phyloP scores from a whole-genome alignment of 140 eudicot genomes.

The Bidens hawaiensis region DNA sequence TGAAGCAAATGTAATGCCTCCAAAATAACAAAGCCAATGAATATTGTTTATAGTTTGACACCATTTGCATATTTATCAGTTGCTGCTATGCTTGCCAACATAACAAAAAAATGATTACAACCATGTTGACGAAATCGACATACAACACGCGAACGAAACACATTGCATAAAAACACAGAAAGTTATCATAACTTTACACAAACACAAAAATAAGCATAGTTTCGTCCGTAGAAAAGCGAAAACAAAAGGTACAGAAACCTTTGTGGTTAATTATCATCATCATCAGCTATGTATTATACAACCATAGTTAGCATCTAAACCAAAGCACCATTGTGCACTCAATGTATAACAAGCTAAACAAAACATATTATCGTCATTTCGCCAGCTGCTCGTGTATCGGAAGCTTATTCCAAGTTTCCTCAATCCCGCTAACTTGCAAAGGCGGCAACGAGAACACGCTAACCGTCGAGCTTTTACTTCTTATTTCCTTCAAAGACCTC shows the following conservation, averaged over 20 bases:
- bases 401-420: conserved; percentile 56
- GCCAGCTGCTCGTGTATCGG: conserved; percentile 57
- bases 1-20: no score
- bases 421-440: conserved; percentile 46
- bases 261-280: conserved; percentile 20
- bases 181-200: conserved; percentile 8
- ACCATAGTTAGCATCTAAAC: conserved; percentile 32
- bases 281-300: conserved; percentile 32
- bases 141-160: no score
- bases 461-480: conserved; percentile 63
- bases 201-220: neutral
- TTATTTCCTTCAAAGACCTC: conserved; percentile 50
- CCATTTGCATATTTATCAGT: no score
- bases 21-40: no score
- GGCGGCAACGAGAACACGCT: conserved; percentile 69
- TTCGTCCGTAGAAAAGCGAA: neutral
- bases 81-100: no score
- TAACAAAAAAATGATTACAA: no score
- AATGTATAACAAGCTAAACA: neutral
- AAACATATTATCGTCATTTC: conserved; percentile 23
- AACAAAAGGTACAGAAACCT: conserved; percentile 5
- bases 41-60: no score
- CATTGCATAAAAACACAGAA: no score
- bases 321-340: conserved; percentile 24
- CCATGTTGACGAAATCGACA: no score